Conservation (phyloP, 441 rosid genomes). For the Jatropha podagrica region DNA sequence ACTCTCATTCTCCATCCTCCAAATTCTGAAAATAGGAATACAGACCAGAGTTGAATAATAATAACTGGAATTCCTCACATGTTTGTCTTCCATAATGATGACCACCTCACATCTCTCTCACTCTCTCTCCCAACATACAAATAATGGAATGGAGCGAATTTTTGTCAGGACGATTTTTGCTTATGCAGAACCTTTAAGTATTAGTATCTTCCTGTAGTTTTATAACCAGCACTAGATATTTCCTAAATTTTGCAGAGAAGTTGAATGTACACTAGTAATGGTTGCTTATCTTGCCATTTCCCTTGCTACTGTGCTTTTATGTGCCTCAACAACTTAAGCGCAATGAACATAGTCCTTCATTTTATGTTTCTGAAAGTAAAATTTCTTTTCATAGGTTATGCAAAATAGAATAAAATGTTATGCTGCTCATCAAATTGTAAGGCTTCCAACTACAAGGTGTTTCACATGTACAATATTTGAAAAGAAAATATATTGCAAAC, state of each 20-base stretch:
- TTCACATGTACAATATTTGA: neutral
- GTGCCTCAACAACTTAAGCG: neutral
- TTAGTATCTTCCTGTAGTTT: neutral
- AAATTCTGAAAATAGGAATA: neutral
- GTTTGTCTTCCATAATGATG: neutral
- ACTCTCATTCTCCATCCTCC: neutral
- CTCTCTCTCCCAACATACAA: neutral
- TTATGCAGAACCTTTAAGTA: neutral
- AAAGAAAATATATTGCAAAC: neutral
- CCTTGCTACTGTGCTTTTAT: neutral
- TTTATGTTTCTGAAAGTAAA: neutral
- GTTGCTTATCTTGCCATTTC: neutral
- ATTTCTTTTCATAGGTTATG: neutral
- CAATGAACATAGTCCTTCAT: neutral
- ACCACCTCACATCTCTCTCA: neutral
- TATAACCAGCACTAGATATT: neutral
- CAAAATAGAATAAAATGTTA: neutral
- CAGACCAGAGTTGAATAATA: neutral
- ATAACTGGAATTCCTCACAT: neutral
- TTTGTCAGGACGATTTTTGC: neutral
- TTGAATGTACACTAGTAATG: neutral
- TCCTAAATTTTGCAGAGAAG: neutral
- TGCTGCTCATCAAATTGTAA: neutral
- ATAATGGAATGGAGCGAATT: neutral
- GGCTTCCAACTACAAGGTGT: neutral